These are phyloP conservation scores for Emergomyces pasteurianus DNA, from an alignment of 2,329 filamentous ascomycete species.

Conservation along the genomic window DNA sequence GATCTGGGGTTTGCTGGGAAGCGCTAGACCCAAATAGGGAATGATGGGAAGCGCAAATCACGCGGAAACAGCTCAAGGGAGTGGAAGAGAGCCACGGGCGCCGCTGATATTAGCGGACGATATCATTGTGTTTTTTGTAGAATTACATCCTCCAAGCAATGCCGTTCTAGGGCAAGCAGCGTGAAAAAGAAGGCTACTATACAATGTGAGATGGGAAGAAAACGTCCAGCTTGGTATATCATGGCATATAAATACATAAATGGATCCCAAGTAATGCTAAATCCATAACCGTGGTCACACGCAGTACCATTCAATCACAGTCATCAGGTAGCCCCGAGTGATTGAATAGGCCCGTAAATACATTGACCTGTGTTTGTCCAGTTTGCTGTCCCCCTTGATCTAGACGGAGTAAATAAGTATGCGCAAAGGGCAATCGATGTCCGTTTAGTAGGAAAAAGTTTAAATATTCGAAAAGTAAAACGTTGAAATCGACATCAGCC, in stretches of 20 bases:
- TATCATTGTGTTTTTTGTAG: no score
- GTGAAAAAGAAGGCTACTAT: background rate
- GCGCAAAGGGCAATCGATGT: background rate
- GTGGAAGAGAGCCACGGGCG: no score
- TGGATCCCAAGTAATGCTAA: constrained; percentile 3
- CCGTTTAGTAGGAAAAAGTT: background rate
- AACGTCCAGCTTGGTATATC: constrained; percentile 6
- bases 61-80: no score
- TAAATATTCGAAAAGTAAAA: constrained; percentile 3
- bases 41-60: background rate
- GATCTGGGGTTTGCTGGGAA: background rate
- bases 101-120: no score
- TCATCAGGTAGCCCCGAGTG: background rate
- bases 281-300: background rate
- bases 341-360: background rate
- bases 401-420: background rate
- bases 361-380: background rate
- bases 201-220: background rate
- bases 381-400: background rate
- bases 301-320: background rate
- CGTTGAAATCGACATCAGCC: constrained; percentile 33
- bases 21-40: background rate
- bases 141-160: no score
- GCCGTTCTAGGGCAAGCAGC: background rate
- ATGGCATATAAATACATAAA: constrained; percentile 13